Evolutionary conservation across 1,284 basidiomycete species (phyloP).

Genomic region (Quambalaria eucalypti): DNA sequence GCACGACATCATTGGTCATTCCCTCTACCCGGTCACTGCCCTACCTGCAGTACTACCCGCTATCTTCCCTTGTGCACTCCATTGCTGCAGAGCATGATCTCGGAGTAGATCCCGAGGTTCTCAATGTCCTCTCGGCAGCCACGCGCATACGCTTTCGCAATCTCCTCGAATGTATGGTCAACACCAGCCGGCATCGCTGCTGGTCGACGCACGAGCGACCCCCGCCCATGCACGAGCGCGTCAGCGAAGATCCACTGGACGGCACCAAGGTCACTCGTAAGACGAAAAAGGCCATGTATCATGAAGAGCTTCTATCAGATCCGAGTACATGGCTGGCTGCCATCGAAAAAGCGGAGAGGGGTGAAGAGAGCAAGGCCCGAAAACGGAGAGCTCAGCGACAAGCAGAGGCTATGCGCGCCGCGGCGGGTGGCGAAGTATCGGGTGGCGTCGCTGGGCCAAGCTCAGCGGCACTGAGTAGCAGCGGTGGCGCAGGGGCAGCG

Average conservation of each 20-base stretch:
- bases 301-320: constrained; percentile 35
- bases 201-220: constrained; percentile 40
- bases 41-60: constrained; percentile 34
- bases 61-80: constrained; percentile 35
- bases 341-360: constrained; percentile 42
- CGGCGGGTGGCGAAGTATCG: not conserved
- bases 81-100: constrained; percentile 26
- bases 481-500: no score
- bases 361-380: constrained; percentile 19
- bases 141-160: constrained; percentile 38
- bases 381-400: not conserved
- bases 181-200: constrained; percentile 35
- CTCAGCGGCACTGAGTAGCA: no score
- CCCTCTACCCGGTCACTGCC: not conserved
- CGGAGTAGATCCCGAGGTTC: constrained; percentile 38
- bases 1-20: not conserved
- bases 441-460: not conserved
- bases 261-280: constrained; percentile 7
- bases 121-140: constrained; percentile 41
- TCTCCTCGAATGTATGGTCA: constrained; percentile 40
- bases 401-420: not conserved
- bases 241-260: constrained; percentile 5
- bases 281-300: constrained; percentile 19
- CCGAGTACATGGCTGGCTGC: constrained; percentile 35
- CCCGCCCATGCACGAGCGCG: constrained; percentile 21